Conservation (phyloP, 1,284 basidiomycete species). For the Cryptococcus sp. region DNA sequence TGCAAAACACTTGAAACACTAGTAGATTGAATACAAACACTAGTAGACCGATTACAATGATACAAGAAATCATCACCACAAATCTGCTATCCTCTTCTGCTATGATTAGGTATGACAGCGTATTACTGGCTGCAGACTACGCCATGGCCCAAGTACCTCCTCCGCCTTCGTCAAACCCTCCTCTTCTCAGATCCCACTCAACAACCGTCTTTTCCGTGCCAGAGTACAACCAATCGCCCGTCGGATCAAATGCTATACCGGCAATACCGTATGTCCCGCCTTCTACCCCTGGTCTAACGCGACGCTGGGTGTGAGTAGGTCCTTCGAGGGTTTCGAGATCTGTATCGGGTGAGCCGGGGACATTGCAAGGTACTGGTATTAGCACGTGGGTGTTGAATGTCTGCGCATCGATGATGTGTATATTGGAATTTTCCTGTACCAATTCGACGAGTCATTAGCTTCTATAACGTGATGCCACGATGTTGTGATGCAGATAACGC, state of each 20-base stretch:
- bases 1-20: too few species aligned
- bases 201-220: constrained; percentile 52
- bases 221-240: constrained; percentile 51
- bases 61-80: too few species aligned
- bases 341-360: constrained; percentile 12
- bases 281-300: constrained; percentile 22
- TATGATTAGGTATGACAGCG: too few species aligned
- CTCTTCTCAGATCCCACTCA: constrained; percentile 50
- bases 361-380: constrained; percentile 42
- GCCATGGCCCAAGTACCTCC: constrained; percentile 42
- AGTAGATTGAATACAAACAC: too few species aligned
- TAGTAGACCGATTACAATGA: too few species aligned
- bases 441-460: neutral
- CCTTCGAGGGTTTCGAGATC: neutral
- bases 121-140: too few species aligned
- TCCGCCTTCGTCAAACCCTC: constrained; percentile 28
- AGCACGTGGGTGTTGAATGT: constrained; percentile 50
- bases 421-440: constrained; percentile 44
- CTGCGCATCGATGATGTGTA: constrained; percentile 53
- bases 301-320: too few species aligned
- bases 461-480: neutral
- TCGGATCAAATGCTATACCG: constrained; percentile 50
- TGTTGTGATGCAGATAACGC: neutral
- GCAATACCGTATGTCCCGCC: constrained; percentile 44
- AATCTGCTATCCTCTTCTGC: too few species aligned